Evolutionary conservation across 2,329 filamentous ascomycete genomes (phyloP).

Genomic region (Incumbomyces delicatus): DNA sequence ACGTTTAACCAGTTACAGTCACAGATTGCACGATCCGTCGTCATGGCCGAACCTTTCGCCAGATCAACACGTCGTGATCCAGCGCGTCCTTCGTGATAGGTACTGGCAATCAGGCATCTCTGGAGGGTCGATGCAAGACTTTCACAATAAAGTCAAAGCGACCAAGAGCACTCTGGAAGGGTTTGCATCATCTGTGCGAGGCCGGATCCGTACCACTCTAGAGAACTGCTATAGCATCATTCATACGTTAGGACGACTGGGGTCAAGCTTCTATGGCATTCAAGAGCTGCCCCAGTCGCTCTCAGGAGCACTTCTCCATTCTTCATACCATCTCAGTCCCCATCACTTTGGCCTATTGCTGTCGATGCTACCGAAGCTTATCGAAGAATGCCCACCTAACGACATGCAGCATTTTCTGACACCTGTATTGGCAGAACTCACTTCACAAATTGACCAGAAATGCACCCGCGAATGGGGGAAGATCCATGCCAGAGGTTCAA

Average conservation of each 20-base stretch:
- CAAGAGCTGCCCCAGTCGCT: slow-evolving; percentile 71
- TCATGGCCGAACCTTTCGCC: slow-evolving; percentile 71
- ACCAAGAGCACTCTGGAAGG: slow-evolving; percentile 87
- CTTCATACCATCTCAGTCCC: slow-evolving; percentile 72
- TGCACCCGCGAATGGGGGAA: slow-evolving; percentile 79
- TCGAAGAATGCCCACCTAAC: slow-evolving; percentile 81
- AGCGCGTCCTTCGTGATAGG: slow-evolving; percentile 77
- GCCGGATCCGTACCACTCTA: slow-evolving; percentile 76
- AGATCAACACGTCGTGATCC: slow-evolving; percentile 68
- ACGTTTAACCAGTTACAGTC: slow-evolving; percentile 75
- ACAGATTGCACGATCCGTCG: slow-evolving; percentile 76
- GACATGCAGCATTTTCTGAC: slow-evolving; percentile 73
- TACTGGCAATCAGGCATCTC: slow-evolving; percentile 99
- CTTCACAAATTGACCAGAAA: slow-evolving; percentile 77
- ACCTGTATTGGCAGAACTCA: slow-evolving; percentile 70
- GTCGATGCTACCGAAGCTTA: slow-evolving; percentile 76
- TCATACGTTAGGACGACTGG: slow-evolving; percentile 82
- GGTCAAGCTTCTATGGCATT: slow-evolving; percentile 85
- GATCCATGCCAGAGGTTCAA: slow-evolving; percentile 49
- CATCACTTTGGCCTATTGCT: slow-evolving; percentile 92
- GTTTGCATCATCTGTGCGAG: slow-evolving; percentile 84
- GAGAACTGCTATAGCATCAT: slow-evolving; percentile 92
- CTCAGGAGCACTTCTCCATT: slow-evolving; percentile 71
- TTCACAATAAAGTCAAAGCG: slow-evolving; percentile 81
- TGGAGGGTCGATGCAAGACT: slow-evolving; percentile 88